phyloP scores from a whole-genome alignment of 441 rosid genomes.

The Adansonia rubrostipa region DNA sequence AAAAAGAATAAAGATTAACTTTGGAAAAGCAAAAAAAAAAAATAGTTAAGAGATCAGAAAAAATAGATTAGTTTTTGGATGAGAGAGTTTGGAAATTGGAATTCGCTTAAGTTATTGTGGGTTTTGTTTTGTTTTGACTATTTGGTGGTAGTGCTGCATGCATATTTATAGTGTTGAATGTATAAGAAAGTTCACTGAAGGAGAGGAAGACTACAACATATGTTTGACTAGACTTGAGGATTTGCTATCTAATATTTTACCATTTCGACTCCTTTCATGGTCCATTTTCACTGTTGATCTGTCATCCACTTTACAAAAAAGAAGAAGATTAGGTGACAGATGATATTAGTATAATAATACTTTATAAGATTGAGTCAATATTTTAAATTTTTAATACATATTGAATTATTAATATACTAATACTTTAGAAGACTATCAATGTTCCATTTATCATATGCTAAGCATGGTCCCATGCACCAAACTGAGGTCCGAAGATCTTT shows the following conservation, averaged over 20 bases:
- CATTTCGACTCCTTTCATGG: too few species aligned
- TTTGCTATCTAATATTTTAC: not conserved
- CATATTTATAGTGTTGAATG: not conserved
- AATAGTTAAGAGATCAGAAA: not conserved
- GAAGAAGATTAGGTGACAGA: not conserved
- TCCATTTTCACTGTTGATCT: too few species aligned
- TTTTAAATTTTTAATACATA: not conserved
- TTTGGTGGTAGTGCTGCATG: not conserved
- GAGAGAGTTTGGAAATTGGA: not conserved
- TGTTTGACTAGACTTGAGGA: not conserved
- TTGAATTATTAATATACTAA: too few species aligned
- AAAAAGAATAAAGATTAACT: not conserved
- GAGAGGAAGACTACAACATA: not conserved
- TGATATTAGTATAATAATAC: too few species aligned
- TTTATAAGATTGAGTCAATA: not conserved
- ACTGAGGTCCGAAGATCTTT: not conserved
- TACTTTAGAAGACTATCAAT: too few species aligned
- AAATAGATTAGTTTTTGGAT: not conserved
- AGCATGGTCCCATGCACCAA: not conserved
- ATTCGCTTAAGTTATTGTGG: not conserved
- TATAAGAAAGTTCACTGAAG: not conserved
- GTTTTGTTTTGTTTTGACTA: not conserved
- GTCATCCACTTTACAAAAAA: not conserved
- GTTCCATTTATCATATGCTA: not conserved
- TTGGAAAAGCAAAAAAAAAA: not conserved